Evolutionary conservation across 495 filamentous ascomycete species (phyloP), one percentile per base, ranked within the genome.

Genomic region (Neurospora cerealis): DNA sequence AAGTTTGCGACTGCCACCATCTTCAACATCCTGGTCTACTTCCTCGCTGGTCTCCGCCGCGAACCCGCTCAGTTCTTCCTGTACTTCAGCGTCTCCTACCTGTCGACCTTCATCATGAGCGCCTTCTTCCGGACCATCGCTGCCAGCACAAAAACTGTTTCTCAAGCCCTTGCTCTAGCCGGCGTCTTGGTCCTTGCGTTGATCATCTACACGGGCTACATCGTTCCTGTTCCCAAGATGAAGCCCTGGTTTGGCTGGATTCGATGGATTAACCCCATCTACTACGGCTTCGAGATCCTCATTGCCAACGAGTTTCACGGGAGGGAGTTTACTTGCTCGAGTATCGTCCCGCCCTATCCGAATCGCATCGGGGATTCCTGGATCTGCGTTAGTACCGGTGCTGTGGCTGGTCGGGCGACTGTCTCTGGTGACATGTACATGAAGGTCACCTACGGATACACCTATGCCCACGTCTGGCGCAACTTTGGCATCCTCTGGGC

Each of bases 201-300:
- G 37, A 80, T 96, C 70, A 90, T 96, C 5, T 97, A 95, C 78
- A 94, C 92, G 15, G 93, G 93, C 37, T 97, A 91, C 79, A 81
- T 93, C 10, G 92, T 96, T 46, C 91, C 92, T 3, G 88, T 88
- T 0, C 84, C 81, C 54, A 87, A 90, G 72, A 95, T 96, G 93
- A 88, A 89, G 71, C 89, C 91, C 0, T 96, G 92, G 92, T 90
- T 95, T 70, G 86, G 88, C 70, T 97, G 93, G 94, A 83, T 97
- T 9, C 87, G 87, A 4, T 94, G 89, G 87, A 87, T 96, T 70
- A 94, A 96, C 75, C 93, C 93, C 0, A 86, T 97, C 7, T 89
- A 89, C 46, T 97, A 96, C 75, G 89, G 86, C 4, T 95, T 93
- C 70, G 93, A 93, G 81, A 88, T 84, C 7, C 74, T 93, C 9